Conservation (phyloP, 2,329 filamentous ascomycete species). For the Parafenestella ontariensis region DNA sequence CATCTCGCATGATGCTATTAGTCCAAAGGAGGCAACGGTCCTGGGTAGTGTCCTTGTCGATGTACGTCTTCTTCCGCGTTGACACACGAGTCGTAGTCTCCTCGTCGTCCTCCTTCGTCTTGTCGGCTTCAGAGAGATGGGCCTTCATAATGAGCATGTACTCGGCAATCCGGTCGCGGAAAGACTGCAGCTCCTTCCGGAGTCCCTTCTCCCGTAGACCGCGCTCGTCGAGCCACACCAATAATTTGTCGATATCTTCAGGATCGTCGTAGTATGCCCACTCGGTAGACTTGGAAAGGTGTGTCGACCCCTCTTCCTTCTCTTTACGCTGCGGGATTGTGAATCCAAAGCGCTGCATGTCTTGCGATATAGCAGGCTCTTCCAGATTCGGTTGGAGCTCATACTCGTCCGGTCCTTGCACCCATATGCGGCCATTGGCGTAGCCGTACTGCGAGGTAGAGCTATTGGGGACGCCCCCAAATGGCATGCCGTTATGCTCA, state of each 20-base stretch:
- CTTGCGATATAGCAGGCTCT: conserved; percentile 74
- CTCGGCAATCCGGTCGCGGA: conserved; percentile 75
- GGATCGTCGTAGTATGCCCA: conserved; percentile 93
- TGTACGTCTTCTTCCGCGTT: conserved; percentile 68
- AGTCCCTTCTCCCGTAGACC: conserved; percentile 87
- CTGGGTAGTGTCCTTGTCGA: conserved; percentile 59
- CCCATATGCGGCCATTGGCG: conserved; percentile 94
- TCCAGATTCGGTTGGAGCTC: conserved; percentile 64
- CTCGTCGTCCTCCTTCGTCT: conserved; percentile 57
- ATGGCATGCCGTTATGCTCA: conserved; percentile 97
- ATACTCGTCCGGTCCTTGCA: conserved; percentile 91
- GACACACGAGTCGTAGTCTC: conserved; percentile 63
- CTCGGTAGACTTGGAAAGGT: conserved; percentile 76
- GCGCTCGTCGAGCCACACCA: conserved; percentile 87
- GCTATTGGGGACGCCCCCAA: conserved; percentile 83
- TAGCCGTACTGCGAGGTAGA: conserved; percentile 88
- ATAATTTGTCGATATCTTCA: conserved; percentile 76
- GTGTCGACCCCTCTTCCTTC: conserved; percentile 82
- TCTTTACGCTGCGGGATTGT: conserved; percentile 86
- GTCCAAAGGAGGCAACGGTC: conserved; percentile 71
- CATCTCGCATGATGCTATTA: conserved; percentile 66
- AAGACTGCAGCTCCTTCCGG: conserved; percentile 81
- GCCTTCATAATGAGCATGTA: conserved; percentile 81
- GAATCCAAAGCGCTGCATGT: conserved; percentile 77
- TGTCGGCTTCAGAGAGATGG: conserved; percentile 68